Base-by-base conservation (phyloP, 129 eudicot genomes). In the Oenanthe sinensis region DNA sequence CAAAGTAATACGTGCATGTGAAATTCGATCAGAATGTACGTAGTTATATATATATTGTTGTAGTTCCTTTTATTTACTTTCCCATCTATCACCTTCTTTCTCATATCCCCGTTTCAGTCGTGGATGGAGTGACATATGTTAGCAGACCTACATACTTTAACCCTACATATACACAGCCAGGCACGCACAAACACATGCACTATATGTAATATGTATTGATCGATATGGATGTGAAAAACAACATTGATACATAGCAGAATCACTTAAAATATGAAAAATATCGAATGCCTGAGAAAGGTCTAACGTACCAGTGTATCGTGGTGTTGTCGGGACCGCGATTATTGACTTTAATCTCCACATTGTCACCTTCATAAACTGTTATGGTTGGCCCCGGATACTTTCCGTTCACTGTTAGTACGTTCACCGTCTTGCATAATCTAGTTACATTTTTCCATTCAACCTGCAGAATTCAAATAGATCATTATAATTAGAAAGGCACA, bases 371-470 rank as follows among this genome's bases (percentile, higher is more conserved):
- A 50, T 82, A 81, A 78, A 92, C 89, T 24, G 86, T 82, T 46
- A 92, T 90, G 11, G 85, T 90, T 71, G 97, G 97, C 79, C 97
- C 97, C 28, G 97, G 97, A 81, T 78, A 92, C 83, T 83, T 76
- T n/a, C 97, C 97, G 76, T 92, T 92, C 65, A 92, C 89, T 0
- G 96, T 92, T 48, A 90, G 75, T 58, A 90, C 80, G 20, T 75
- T 74, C 71, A 87, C 88, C 0, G 76, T 86, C 14, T 83, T 83
- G 83, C 97, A 92, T 76, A 92, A 75, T 74, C 96, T 90, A 11
- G 75, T 90, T 44, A 92, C 79, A 8, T 58, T 85, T 81, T 85
- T 86, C 97, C 97, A 83, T 71, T 92, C 86, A 6, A 92, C 87
- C 97, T 92, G 91, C 76, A 86, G n/a, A 20, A 33, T 39, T 36